These are phyloP conservation scores for sunflower (Helianthus annuus) DNA, from an alignment of 129 eudicot genomes.

Conservation along the genomic window HanXRQr2.0-SUNRISE NC_035443.2:66961517-66962016, in stretches of 20 bases:
- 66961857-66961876: slow-evolving; percentile 37
- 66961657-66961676: too few relatives aligned
- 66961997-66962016: slow-evolving; percentile 72
- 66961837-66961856: slow-evolving; percentile 62
- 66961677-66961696: too few relatives aligned
- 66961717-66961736: neutral
- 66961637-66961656: too few relatives aligned
- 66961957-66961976: slow-evolving; percentile 78
- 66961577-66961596: too few relatives aligned
- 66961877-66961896: slow-evolving; percentile 49
- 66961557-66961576: too few relatives aligned
- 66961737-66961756: slow-evolving; percentile 1
- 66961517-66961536: too few relatives aligned
- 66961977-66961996: slow-evolving; percentile 51
- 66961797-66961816: slow-evolving; percentile 56
- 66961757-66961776: slow-evolving; percentile 44
- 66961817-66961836: slow-evolving; percentile 46
- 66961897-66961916: slow-evolving; percentile 47
- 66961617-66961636: too few relatives aligned
- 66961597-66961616: too few relatives aligned
- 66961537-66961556: too few relatives aligned
- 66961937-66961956: slow-evolving; percentile 56
- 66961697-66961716: neutral
- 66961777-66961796: slow-evolving; percentile 46
- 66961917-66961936: slow-evolving; percentile 52